phyloP scores from a whole-genome alignment of 768 basidiomycete species.

The Serendipita sp. region DNA sequence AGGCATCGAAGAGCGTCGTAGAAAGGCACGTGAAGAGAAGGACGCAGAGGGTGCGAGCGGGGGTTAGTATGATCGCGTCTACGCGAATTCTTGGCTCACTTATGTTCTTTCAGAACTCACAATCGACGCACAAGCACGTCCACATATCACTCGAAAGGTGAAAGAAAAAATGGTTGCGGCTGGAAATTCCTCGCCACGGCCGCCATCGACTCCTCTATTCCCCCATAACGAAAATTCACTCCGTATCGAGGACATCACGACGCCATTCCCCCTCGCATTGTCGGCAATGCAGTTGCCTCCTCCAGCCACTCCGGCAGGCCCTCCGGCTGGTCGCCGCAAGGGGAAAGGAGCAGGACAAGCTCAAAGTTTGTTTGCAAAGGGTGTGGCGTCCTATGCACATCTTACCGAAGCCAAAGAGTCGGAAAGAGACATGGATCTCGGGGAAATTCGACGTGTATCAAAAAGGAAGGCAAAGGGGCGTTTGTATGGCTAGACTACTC shows the following conservation, averaged over 20 bases:
- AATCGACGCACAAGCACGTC: slow-evolving; percentile 59
- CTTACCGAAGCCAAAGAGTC: slow-evolving; percentile 44
- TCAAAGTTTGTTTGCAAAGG: slow-evolving; percentile 55
- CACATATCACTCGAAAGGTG: slow-evolving; percentile 70
- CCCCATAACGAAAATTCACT: slow-evolving; percentile 63
- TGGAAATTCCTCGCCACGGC: slow-evolving; percentile 16
- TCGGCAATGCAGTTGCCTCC: slow-evolving; percentile 34
- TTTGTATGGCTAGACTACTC: not conserved
- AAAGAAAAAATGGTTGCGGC: slow-evolving; percentile 59
- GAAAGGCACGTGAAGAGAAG: slow-evolving; percentile 72
- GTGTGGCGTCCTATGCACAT: slow-evolving; percentile 27
- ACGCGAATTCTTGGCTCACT: not conserved
- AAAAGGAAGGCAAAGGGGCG: slow-evolving; percentile 27
- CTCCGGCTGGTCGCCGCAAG: slow-evolving; percentile 25
- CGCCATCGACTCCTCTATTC: slow-evolving; percentile 56
- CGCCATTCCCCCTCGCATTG: slow-evolving; percentile 65
- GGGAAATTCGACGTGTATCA: slow-evolving; percentile 61
- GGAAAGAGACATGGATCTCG: slow-evolving; percentile 62
- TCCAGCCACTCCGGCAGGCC: slow-evolving; percentile 1
- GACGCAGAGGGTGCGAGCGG: slow-evolving; percentile 72
- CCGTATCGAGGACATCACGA: slow-evolving; percentile 72
- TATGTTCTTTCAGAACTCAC: slow-evolving; percentile 37
- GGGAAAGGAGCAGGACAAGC: slow-evolving; percentile 42
- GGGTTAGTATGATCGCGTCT: slow-evolving; percentile 25
- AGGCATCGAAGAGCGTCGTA: slow-evolving; percentile 68